These are phyloP conservation scores for Rhizopus arrhizus DNA, from an alignment of 371 early-diverging fungal genomes.

Conservation along the genomic window DNA sequence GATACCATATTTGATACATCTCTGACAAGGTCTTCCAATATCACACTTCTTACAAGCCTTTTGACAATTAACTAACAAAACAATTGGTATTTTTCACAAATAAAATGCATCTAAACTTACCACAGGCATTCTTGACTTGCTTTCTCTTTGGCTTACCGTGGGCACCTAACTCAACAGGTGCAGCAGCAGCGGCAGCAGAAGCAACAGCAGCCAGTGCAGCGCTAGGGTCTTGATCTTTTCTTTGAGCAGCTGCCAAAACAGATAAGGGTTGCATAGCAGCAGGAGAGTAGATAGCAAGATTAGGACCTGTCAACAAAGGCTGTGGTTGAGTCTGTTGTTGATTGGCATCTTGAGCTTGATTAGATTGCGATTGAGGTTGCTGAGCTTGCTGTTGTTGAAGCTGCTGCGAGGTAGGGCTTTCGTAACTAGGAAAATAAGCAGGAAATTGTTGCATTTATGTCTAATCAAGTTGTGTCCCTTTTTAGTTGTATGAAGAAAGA, in stretches of 20 bases:
- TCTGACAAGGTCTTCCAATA: conserved; percentile 78
- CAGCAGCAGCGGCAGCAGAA: conserved; percentile 20
- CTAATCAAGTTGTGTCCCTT: conserved; percentile 2
- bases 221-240: conserved; percentile 16
- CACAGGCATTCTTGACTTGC: conserved; percentile 86
- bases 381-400: conserved; percentile 18
- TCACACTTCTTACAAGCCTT: conserved; percentile 92
- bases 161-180: conserved; percentile 20
- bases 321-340: conserved; percentile 25
- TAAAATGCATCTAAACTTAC: conserved; percentile 37
- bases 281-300: conserved; percentile 28
- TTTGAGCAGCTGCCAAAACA: conserved; percentile 24
- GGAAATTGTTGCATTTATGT: conserved; percentile 39
- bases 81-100: background rate
- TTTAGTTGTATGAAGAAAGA: no score
- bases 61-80: conserved; percentile 73
- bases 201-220: background rate
- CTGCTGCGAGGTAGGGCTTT: conserved; percentile 23
- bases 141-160: conserved; percentile 53
- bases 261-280: conserved; percentile 31
- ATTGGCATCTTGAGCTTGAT: conserved; percentile 12
- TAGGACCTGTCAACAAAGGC: conserved; percentile 22
- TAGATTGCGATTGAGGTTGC: conserved; percentile 17
- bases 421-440: conserved; percentile 37
- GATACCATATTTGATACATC: conserved; percentile 78